Evolutionary conservation across 441 rosid species (phyloP), one percentile per base, ranked within the genome.

Genomic region (Flueggea neowawraea): DNA sequence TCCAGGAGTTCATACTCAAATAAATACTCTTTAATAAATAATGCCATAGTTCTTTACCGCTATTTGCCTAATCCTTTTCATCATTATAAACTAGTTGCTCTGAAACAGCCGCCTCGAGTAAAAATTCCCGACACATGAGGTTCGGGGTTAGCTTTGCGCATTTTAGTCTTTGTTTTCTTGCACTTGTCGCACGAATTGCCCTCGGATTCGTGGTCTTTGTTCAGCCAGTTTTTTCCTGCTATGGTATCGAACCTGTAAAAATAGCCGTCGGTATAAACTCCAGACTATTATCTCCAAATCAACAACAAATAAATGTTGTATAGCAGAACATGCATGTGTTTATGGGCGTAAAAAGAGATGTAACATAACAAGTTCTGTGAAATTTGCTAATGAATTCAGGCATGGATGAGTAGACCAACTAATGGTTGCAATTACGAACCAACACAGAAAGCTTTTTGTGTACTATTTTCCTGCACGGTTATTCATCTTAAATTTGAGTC

Each of bases 211-310:
- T 10, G 86, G 86, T 59, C 89, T 69, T 57, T 84, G 81, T 64
- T 81, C 81, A 0, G 89, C 86, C 59, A 81, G 69, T 63, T 70
- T 77, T 77, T 84, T 79, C 57, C 86, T 75, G 60, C 86, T 81
- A 10, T 84, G 82, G 54, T 81, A 84, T 52, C 86, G 78, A 58
- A 84, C 81, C 86, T 84, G 77, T 54, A 67, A 73, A 41, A 32
- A 11, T 52, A 28, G 4, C 16, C 49, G 14, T 59, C 6, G 53
- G 52, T 3, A 14, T 41, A 16, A 70, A 51, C 16, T 36, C 45
- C 47, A 28, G 58, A 50, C 33, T 15, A 31, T 32, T 66, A 39
- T 55, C 31, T 52, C n/a, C 45, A 59, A 15, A 48, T 33, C n/a
- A 14, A 47, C 50, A 47, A 47, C 12, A 47, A 4, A 47, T 10